These are phyloP conservation scores for Neurospora africana DNA, from an alignment of 495 filamentous ascomycete species.

Conservation along the genomic window DNA sequence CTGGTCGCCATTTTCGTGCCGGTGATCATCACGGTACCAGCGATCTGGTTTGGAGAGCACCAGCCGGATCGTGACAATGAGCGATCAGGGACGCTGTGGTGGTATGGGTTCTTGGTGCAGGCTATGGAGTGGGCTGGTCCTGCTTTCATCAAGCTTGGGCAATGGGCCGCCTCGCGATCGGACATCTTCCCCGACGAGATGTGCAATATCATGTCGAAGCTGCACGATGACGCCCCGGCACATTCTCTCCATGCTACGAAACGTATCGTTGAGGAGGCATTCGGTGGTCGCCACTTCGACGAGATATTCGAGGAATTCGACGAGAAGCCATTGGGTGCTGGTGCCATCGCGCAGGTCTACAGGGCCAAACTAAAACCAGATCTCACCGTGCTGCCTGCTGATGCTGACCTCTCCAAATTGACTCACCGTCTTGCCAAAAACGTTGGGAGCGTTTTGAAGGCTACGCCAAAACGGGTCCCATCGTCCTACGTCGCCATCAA, in stretches of 20 bases:
- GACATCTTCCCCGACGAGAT: constrained; percentile 96
- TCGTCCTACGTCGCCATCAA: constrained; percentile 94
- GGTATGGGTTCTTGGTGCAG: constrained; percentile 82
- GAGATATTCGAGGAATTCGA: constrained; percentile 98
- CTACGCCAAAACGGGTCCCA: constrained; percentile 70
- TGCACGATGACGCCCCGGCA: constrained; percentile 88
- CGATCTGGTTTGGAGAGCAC: constrained; percentile 64
- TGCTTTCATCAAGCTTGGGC: constrained; percentile 98
- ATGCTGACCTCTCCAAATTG: constrained; percentile 49
- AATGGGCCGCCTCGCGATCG: constrained; percentile 96
- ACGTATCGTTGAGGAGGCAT: constrained; percentile 66
- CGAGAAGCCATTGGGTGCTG: constrained; percentile 81
- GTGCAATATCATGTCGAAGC: constrained; percentile 85
- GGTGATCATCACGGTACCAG: constrained; percentile 68
- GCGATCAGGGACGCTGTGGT: constrained; percentile 77
- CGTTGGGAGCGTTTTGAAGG: constrained; percentile 79
- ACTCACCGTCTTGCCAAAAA: constrained; percentile 50
- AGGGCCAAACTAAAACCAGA: constrained; percentile 83
- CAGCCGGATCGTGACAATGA: constrained; percentile 53
- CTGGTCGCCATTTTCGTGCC: constrained; percentile 84
- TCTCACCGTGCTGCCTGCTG: constrained; percentile 51
- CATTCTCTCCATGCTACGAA: constrained; percentile 79
- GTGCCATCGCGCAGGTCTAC: constrained; percentile 97
- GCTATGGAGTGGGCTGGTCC: constrained; percentile 92
- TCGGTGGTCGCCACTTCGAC: constrained; percentile 66